Evolutionary conservation across 2,329 filamentous ascomycete genomes (phyloP), one percentile per base, ranked within the genome.

Genomic region (Colletotrichum paranaense): DNA sequence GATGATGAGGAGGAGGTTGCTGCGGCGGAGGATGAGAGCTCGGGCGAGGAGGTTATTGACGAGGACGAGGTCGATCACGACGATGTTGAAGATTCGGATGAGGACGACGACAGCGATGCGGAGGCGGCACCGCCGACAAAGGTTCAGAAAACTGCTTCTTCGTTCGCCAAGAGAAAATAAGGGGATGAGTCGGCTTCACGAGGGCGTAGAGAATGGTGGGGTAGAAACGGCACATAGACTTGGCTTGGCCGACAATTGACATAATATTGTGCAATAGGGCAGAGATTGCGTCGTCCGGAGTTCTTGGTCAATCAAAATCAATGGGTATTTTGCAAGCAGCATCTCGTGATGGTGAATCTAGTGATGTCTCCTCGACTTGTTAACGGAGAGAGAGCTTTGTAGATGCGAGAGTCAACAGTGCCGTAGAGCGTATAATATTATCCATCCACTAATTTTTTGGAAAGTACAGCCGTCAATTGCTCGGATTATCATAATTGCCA

Each of bases 31-130:
- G 84, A 84, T 58, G 84, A 85, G 16, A 82, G 81, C 3, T 86
- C 87, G 19, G 87, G 80, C 1, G 85, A 86, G 46, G 86, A 87
- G 76, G 84, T 84, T 1, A 80, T 90, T 2, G 88, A 91, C 26
- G 89, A 90, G 73, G 88, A 91, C 22, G 89, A 92, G 72, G 89
- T 89, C 2, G 84, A 90, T 58, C 87, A 91, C 67, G 87, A 90
- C 46, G 91, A 92, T 65, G 85, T 87, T 7, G 84, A 86, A 38
- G 87, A 89, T 65, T 88, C 87, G 80, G 87, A 86, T 7, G 91
- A 92, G 73, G 89, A 89, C 11, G 89, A 88, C 42, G 86, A 87
- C 73, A 88, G 86, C 67, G 88, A 89, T 62, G 82, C 81, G 22
- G 87, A 88, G 75, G 82, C 85, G 11, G 85, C 84, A 55, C 85